Conservation (phyloP, 192 early-diverging fungal species). For the Backusella tarrabulga region DNA sequence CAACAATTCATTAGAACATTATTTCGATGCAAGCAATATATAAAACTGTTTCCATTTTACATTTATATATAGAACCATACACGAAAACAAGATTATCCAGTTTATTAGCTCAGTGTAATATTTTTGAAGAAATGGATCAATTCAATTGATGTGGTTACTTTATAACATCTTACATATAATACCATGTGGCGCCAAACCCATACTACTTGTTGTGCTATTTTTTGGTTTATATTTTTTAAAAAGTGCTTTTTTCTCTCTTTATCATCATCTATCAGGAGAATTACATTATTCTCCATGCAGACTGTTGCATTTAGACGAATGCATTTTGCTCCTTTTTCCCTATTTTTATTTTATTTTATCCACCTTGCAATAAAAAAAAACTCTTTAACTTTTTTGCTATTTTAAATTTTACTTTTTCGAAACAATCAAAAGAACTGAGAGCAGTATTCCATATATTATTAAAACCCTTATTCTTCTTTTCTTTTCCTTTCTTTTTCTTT, state of each 20-base stretch:
- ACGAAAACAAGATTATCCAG: background rate
- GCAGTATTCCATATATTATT: background rate
- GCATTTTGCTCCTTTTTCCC: constrained; percentile 18
- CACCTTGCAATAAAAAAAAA: background rate
- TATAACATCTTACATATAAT: background rate
- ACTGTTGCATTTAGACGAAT: constrained; percentile 16
- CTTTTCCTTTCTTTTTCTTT: background rate
- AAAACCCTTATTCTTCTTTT: background rate
- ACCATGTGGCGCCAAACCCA: background rate
- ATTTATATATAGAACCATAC: background rate
- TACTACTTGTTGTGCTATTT: background rate
- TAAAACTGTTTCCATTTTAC: background rate
- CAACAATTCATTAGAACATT: background rate
- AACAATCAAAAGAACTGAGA: background rate
- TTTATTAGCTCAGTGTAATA: background rate
- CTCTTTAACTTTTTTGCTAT: background rate
- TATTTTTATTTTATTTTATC: constrained; percentile 5
- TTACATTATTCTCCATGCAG: constrained; percentile 11
- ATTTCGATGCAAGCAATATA: background rate
- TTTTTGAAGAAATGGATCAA: background rate
- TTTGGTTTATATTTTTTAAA: background rate
- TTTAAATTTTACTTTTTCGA: background rate
- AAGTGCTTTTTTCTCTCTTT: background rate
- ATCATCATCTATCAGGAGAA: background rate
- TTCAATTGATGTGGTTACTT: background rate